A percentile compares a stretch with the other conserved stretches of the same genome.
Conservation (phyloP, 495 filamentous ascomycete genomes). For the Pseudevernia furfuracea region DNA sequence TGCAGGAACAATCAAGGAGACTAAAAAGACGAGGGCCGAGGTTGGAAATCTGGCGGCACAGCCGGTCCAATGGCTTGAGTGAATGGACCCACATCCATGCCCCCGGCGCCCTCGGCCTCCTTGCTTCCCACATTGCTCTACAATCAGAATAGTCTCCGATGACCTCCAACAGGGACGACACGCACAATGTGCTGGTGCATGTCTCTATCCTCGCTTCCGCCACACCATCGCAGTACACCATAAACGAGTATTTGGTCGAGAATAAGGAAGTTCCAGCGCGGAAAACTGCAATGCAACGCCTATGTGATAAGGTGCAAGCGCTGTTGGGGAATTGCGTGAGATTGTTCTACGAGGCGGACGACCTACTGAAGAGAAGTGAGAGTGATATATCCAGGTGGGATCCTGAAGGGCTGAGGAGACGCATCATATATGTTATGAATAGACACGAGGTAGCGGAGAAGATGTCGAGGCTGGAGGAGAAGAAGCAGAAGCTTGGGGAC, state of each 20-base stretch:
- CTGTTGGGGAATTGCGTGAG: constrained; percentile 15
- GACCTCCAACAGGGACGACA: constrained; percentile 21
- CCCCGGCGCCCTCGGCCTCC: constrained; percentile 16
- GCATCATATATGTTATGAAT: constrained; percentile 21
- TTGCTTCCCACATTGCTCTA: constrained; percentile 21
- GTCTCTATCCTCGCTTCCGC: not conserved
- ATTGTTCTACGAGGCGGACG: constrained; percentile 18
- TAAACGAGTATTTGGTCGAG: not conserved
- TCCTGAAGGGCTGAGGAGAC: constrained; percentile 21
- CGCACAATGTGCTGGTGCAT: constrained; percentile 2
- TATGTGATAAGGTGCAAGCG: constrained; percentile 16
- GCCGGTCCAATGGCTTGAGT: too few relatives aligned
- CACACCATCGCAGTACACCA: not conserved
- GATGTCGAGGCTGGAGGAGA: not conserved
- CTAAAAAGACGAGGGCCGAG: too few relatives aligned
- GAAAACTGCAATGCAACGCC: not conserved
- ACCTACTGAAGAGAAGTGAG: constrained; percentile 16
- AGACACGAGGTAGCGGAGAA: constrained; percentile 17
- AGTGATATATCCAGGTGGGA: constrained; percentile 14
- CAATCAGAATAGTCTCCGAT: too few relatives aligned
- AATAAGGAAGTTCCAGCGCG: not conserved
- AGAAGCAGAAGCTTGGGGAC: constrained; percentile 15
- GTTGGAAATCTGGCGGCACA: too few relatives aligned
- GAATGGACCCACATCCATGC: too few relatives aligned
- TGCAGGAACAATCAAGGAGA: too few relatives aligned